Evolutionary conservation across 2,329 filamentous ascomycete species (phyloP).

Genomic region (Colletotrichum musicola): DNA sequence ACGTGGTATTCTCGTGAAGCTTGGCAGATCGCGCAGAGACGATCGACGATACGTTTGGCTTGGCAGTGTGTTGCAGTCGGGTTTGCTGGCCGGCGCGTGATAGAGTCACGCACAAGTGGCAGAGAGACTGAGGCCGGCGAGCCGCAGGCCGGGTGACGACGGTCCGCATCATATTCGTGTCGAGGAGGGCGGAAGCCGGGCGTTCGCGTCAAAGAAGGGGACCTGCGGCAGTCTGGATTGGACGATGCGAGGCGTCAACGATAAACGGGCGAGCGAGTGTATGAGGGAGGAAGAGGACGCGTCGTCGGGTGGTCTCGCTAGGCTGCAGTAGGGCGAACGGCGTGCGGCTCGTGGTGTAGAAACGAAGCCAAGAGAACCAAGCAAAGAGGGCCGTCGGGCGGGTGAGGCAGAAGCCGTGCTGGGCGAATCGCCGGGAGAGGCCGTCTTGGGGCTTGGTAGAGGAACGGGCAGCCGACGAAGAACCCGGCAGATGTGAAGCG

Average conservation of each 20-base stretch:
- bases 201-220: slow-evolving; percentile 12
- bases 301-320: slow-evolving; percentile 15
- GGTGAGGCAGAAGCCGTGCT: slow-evolving; percentile 17
- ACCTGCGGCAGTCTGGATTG: slow-evolving; percentile 18
- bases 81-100: slow-evolving; percentile 39
- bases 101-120: slow-evolving; percentile 58
- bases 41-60: slow-evolving; percentile 28
- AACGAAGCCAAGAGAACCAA: slow-evolving; percentile 31
- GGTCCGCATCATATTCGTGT: slow-evolving; percentile 53
- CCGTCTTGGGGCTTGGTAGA: slow-evolving; percentile 17
- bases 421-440: slow-evolving; percentile 25
- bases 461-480: slow-evolving; percentile 1
- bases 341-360: slow-evolving; percentile 14
- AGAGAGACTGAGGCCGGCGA: slow-evolving; percentile 51
- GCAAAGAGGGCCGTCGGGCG: slow-evolving; percentile 25
- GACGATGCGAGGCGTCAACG: slow-evolving; percentile 7
- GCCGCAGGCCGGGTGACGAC: slow-evolving; percentile 42
- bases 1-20: slow-evolving; percentile 20
- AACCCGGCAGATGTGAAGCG: slow-evolving; percentile 18
- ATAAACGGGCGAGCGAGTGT: slow-evolving; percentile 5
- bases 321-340: slow-evolving; percentile 24
- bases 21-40: slow-evolving; percentile 32
- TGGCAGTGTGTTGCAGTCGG: slow-evolving; percentile 40
- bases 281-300: background rate
- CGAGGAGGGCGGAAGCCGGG: slow-evolving; percentile 12